Conservation (phyloP, 805 yeast genomes). For the Ogataea henricii region DNA sequence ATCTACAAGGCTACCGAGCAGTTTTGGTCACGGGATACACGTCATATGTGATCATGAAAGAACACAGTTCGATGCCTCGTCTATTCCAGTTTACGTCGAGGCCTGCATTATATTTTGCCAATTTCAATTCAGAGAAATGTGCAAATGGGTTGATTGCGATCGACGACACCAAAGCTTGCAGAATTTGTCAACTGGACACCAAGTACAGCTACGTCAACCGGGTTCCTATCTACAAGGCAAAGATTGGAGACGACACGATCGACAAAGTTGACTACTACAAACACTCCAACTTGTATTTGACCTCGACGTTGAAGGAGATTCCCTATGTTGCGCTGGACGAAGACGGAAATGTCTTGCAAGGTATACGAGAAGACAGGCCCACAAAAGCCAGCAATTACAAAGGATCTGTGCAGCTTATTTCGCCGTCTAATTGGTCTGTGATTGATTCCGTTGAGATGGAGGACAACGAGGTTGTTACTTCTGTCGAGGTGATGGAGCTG, state of each 20-base stretch:
- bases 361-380: conserved; percentile 43
- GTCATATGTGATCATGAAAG: conserved; percentile 69
- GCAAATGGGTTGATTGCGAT: conserved; percentile 64
- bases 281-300: conserved; percentile 57
- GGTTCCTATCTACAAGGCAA: conserved; percentile 56
- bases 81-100: conserved; percentile 65
- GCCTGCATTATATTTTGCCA: conserved; percentile 67
- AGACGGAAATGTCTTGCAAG: conserved; percentile 66
- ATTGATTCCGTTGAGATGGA: conserved; percentile 69
- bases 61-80: conserved; percentile 62
- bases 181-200: conserved; percentile 53
- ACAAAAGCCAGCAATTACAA: conserved; percentile 59
- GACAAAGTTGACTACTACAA: conserved; percentile 72
- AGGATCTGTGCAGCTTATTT: conserved; percentile 63
- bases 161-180: conserved; percentile 68
- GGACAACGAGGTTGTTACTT: conserved; percentile 66
- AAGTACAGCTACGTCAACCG: conserved; percentile 56
- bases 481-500: conserved; percentile 54
- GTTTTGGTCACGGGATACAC: conserved; percentile 74
- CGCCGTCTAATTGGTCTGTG: conserved; percentile 75
- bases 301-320: conserved; percentile 59
- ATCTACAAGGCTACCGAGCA: conserved; percentile 57
- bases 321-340: conserved; percentile 72
- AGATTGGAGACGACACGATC: conserved; percentile 57
- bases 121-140: conserved; percentile 39